A percentile compares a stretch with the other conserved stretches of the same genome.
Evolutionary conservation across 169 alveolate species (phyloP).

Genomic region (Babesia ovis): DNA sequence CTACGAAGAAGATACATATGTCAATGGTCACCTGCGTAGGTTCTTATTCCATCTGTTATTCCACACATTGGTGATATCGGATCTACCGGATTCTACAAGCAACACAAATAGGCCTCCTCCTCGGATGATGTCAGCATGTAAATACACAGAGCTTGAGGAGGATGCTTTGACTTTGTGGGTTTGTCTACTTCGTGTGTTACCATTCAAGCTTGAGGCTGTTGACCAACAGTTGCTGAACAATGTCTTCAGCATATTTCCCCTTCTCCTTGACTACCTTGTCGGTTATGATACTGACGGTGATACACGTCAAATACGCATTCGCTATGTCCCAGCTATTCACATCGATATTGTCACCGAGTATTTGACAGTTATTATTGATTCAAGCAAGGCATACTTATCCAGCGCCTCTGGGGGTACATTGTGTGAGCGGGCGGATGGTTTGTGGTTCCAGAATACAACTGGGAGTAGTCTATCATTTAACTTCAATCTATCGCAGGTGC

Average conservation of each 20-base stretch:
- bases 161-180: slow-evolving; percentile 38
- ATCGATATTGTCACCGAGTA: slow-evolving; percentile 37
- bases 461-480: neutral
- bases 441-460: neutral
- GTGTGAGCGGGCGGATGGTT: neutral
- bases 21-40: slow-evolving; percentile 34
- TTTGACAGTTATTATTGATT: slow-evolving; percentile 14
- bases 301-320: neutral
- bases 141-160: slow-evolving; percentile 21
- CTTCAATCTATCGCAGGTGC: slow-evolving; percentile 8
- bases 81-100: neutral
- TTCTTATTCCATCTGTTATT: slow-evolving; percentile 28
- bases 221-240: slow-evolving; percentile 9
- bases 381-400: neutral
- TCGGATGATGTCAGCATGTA: neutral
- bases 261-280: slow-evolving; percentile 14
- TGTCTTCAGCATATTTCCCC: slow-evolving; percentile 25
- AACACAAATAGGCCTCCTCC: neutral
- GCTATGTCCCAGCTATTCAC: neutral
- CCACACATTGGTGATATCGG: slow-evolving; percentile 4
- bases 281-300: neutral
- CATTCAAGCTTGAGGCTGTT: slow-evolving; percentile 12
- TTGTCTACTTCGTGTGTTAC: slow-evolving; percentile 42
- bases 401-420: neutral
- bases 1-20: slow-evolving; percentile 15